Evolutionary conservation across 768 basidiomycete genomes (phyloP).

Genomic region (Mycena vulgaris): DNA sequence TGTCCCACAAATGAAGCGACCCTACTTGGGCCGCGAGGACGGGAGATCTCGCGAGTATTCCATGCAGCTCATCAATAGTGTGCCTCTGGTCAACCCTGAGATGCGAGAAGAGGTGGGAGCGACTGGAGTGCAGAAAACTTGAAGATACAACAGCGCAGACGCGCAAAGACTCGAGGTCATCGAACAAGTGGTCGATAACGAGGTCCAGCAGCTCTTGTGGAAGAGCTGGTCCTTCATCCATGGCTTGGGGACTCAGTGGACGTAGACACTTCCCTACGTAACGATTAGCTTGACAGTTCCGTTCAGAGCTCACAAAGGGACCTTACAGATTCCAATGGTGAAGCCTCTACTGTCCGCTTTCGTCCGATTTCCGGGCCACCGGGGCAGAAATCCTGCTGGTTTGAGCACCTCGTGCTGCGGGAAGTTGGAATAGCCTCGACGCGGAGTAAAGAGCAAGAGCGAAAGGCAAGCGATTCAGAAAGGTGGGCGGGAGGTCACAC

Average conservation of each 20-base stretch:
- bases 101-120: conserved; percentile 24
- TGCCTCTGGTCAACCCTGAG: conserved; percentile 16
- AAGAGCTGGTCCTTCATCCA: conserved; percentile 2
- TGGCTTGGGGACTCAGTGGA: not conserved
- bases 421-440: no score
- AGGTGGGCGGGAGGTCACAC: no score
- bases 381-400: no score
- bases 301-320: no score
- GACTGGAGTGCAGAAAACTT: conserved; percentile 19
- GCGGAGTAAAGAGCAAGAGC: no score
- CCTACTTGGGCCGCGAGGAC: conserved; percentile 8
- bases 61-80: conserved; percentile 8
- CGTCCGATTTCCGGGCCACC: no score
- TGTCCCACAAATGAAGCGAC: conserved; percentile 24
- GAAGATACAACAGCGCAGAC: conserved; percentile 28
- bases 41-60: not conserved
- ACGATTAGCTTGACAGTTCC: no score
- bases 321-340: no score
- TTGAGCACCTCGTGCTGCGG: no score
- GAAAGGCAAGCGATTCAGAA: no score
- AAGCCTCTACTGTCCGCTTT: no score
- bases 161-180: conserved; percentile 24
- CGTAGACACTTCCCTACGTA: no score
- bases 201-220: conserved; percentile 32
- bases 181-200: conserved; percentile 22